Percentiles rank a stretch among this genome's conserved stretches.
Evolutionary conservation across 108 stramenopile genomes (phyloP).

Genomic region (Nannochloropsis gaditana): DNA sequence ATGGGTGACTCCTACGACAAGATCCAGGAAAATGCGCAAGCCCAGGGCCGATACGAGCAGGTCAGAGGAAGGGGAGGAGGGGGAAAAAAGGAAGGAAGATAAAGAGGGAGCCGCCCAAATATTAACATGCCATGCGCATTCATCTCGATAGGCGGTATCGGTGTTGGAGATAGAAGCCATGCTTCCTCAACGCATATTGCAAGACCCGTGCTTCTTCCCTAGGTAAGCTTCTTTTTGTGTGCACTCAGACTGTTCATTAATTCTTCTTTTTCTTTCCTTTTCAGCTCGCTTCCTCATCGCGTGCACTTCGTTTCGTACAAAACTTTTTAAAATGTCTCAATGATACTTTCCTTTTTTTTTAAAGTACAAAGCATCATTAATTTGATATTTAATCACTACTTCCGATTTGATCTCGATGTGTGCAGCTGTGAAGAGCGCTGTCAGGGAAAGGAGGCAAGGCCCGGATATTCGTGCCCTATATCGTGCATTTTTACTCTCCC

Average conservation of each 20-base stretch:
- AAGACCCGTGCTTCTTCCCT: neutral
- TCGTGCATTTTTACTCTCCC: too few relatives aligned
- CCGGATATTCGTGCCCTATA: too few relatives aligned
- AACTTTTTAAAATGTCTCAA: too few relatives aligned
- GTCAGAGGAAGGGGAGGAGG: neutral
- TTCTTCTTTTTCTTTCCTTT: neutral
- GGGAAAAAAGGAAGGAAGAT: neutral
- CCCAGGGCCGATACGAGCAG: conserved; percentile 16
- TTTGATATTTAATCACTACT: too few relatives aligned
- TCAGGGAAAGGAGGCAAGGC: too few relatives aligned
- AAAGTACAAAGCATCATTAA: too few relatives aligned
- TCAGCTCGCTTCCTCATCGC: neutral
- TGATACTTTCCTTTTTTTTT: too few relatives aligned
- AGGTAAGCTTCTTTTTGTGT: neutral
- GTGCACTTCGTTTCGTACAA: too few relatives aligned
- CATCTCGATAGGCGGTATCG: neutral
- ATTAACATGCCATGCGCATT: neutral
- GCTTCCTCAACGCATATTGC: conserved; percentile 14
- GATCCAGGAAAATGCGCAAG: conserved; percentile 1
- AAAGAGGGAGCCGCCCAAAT: neutral
- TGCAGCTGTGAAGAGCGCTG: too few relatives aligned
- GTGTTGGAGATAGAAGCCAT: conserved; percentile 17
- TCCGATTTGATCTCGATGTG: too few relatives aligned
- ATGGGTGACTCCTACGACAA: conserved; percentile 20
- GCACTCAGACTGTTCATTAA: neutral